Evolutionary conservation across 1,284 basidiomycete species (phyloP), one percentile per base, ranked within the genome.

Genomic region (Serendipita sp.): DNA sequence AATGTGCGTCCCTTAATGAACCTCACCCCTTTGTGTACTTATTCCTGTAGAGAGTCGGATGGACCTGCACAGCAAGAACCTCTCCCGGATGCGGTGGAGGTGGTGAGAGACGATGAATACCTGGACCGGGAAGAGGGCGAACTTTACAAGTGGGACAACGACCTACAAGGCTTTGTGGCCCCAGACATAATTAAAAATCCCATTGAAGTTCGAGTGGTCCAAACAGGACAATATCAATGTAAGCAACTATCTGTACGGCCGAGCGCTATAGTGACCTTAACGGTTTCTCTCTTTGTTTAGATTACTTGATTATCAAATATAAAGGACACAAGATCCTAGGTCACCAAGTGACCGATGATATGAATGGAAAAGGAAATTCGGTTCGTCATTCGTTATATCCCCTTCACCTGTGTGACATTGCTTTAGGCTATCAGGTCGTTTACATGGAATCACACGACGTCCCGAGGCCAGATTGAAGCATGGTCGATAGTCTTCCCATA

Each of bases 401-500:
- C 6, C 17, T 29, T 58, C 15, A 30, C 22, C 15, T 6, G n/a
- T 5, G 17, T 49, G 15, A 49, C 47, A 17, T 22, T 8, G 71
- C 61, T 66, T 68, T 49, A 65, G 65, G 64, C 66, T 34, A 60
- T 64, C 3, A 67, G 72, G 43, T 90, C 92, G 1, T 80, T 95
- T 66, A 94, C 93, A 34, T 93, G 91, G 91, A 93, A 91, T 67
- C 74, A 87, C 68, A 74, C 83, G 65, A 78, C 79, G 53, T 80
- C 81, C n/a, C 77, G 79, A 62, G 81, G 84, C 13, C 72, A 75
- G 26, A 79, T 83, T 69, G 84, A 80, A 70, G 92, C 92, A 64
- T 93, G 93, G 92, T 83, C 90, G 63, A 79, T 98, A 69, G 79
- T 85, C 65, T 93, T 96, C 71, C 68, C 72, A 3, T 75, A 76